These are phyloP conservation scores for Gymnopus androsaceus DNA, from an alignment of 1,284 basidiomycete genomes.

Conservation along the genomic window DNA sequence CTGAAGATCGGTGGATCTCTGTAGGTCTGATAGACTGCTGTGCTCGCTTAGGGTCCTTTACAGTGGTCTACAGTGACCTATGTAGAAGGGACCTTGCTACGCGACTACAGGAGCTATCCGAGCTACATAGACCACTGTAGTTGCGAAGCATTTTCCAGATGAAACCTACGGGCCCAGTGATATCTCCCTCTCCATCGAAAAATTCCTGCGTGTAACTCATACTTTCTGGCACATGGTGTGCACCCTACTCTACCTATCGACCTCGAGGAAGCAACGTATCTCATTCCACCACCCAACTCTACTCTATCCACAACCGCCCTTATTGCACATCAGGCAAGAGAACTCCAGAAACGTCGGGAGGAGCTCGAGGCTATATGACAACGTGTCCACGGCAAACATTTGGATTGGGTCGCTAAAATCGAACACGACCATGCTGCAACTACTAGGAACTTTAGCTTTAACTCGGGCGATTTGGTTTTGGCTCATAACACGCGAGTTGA, in stretches of 20 bases:
- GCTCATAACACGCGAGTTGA: slow-evolving; percentile 22
- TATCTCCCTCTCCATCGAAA: no score
- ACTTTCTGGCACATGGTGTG: slow-evolving; percentile 21
- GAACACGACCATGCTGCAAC: neutral
- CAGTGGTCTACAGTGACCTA: no score
- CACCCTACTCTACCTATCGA: slow-evolving; percentile 25
- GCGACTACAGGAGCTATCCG: no score
- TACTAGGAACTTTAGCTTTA: slow-evolving; percentile 16
- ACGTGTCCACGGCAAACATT: neutral
- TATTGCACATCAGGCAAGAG: slow-evolving; percentile 1
- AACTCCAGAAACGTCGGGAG: slow-evolving; percentile 5
- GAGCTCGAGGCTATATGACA: slow-evolving; percentile 11
- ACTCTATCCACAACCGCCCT: slow-evolving; percentile 1
- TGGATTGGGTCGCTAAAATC: neutral
- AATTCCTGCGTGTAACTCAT: no score
- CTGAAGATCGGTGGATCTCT: no score
- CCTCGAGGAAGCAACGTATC: slow-evolving; percentile 18
- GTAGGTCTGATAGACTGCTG: no score
- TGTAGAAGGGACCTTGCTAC: no score
- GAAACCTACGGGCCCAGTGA: no score
- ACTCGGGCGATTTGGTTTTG: no score
- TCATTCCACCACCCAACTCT: neutral
- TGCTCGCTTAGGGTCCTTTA: no score
- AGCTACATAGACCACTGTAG: no score
- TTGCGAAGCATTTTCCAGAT: no score